Conservation (phyloP, 306 rosid species). For the Malus sieversii region DNA sequence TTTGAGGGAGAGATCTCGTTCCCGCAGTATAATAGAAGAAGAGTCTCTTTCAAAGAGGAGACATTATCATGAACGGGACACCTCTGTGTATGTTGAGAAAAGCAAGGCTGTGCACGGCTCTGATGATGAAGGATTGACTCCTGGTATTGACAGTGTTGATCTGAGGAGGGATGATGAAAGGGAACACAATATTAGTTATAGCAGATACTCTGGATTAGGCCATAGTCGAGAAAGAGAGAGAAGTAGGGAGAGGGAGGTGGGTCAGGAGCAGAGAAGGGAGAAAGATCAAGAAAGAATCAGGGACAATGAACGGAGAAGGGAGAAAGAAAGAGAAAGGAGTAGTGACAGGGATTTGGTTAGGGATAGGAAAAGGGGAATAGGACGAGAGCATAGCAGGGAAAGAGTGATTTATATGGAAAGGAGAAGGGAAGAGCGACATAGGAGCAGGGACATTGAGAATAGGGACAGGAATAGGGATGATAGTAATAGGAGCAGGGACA, state of each 20-base stretch:
- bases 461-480: conserved; percentile 50
- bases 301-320: conserved; percentile 50
- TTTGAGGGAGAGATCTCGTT: conserved; percentile 50
- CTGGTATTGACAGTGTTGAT: conserved; percentile 19
- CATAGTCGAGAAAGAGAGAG: conserved; percentile 35
- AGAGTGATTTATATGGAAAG: conserved; percentile 43
- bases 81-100: conserved; percentile 23
- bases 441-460: conserved; percentile 18
- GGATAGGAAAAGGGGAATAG: conserved; percentile 45
- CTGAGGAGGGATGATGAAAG: conserved; percentile 40
- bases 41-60: conserved; percentile 44
- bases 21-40: conserved; percentile 54
- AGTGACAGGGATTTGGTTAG: conserved; percentile 39
- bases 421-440: conserved; percentile 36
- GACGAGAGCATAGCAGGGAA: conserved; percentile 42
- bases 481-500: conserved; percentile 21
- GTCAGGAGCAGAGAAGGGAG: conserved; percentile 28
- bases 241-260: conserved; percentile 42
- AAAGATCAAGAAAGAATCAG: conserved; percentile 44
- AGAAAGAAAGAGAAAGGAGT: conserved; percentile 45
- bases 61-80: conserved; percentile 25
- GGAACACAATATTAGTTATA: conserved; percentile 26
- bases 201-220: conserved; percentile 13
- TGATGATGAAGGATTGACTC: conserved; percentile 37
- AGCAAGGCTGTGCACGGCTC: conserved; percentile 21